Percentiles rank a stretch among this genome's conserved stretches.
Conservation (phyloP, 1,284 basidiomycete species). For the Papiliotrema laurentii region DNA sequence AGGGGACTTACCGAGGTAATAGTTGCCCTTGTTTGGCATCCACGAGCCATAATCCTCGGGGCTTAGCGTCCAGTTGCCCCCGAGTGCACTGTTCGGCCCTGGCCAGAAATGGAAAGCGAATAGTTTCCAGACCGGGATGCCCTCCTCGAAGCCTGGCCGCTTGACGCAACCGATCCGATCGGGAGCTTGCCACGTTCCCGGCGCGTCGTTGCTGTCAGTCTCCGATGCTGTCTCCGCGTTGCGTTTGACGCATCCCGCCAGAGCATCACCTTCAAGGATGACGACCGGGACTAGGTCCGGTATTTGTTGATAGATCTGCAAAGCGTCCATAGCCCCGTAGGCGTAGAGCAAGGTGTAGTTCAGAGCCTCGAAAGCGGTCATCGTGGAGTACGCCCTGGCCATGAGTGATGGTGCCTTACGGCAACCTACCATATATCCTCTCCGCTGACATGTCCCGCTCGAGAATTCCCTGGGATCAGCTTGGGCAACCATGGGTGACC, state of each 20-base stretch:
- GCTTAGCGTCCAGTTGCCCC: conserved; percentile 37
- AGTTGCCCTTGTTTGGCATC: conserved; percentile 17
- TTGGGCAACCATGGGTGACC: not conserved
- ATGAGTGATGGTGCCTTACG: not conserved
- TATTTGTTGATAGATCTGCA: conserved; percentile 27
- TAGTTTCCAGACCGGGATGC: conserved; percentile 44
- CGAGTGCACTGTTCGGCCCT: conserved; percentile 24
- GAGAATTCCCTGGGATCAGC: conserved; percentile 3
- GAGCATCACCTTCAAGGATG: conserved; percentile 14
- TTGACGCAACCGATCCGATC: conserved; percentile 16
- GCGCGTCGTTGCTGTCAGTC: conserved; percentile 2
- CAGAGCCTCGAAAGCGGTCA: conserved; percentile 15
- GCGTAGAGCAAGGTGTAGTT: conserved; percentile 25
- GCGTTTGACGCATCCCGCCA: conserved; percentile 9
- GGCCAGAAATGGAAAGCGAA: conserved; percentile 42
- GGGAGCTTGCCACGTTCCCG: conserved; percentile 9
- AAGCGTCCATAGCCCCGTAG: conserved; percentile 18
- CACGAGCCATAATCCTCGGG: conserved; percentile 37
- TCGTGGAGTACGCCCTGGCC: conserved; percentile 15
- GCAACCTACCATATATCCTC: conserved; percentile 32
- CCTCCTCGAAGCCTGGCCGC: conserved; percentile 15
- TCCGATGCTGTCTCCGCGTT: conserved; percentile 3
- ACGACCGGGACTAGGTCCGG: conserved; percentile 24
- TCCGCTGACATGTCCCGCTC: conserved; percentile 13
- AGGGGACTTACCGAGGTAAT: conserved; percentile 37